Conservation (phyloP, 202 grass and related monocot species). For the Setaria viridis region DNA sequence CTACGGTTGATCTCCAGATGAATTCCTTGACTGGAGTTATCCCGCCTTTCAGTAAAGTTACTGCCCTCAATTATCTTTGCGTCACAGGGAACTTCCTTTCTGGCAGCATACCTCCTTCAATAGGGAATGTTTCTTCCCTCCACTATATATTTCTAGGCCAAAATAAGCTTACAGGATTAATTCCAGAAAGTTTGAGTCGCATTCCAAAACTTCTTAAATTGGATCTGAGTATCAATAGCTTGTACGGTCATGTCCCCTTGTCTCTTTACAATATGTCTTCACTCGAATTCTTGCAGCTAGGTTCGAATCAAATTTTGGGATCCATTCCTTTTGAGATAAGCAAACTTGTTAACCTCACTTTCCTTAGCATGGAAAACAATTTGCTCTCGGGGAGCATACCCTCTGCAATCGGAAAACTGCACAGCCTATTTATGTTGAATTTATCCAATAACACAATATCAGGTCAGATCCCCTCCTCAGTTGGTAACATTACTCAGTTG, state of each 20-base stretch:
- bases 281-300: not conserved
- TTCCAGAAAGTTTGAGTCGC: conserved; percentile 28
- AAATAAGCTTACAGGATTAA: not conserved
- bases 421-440: too few species aligned
- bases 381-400: too few species aligned
- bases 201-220: conserved; percentile 12
- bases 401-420: too few species aligned
- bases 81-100: conserved; percentile 37
- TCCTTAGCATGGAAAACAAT: too few species aligned
- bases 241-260: conserved; percentile 25
- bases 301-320: too few species aligned
- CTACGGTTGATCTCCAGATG: conserved; percentile 16
- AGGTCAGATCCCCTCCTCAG: too few species aligned
- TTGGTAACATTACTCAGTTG: too few species aligned
- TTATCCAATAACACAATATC: too few species aligned
- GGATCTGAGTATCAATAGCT: conserved; percentile 42
- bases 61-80: not conserved
- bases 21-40: conserved; percentile 51
- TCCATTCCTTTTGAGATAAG: too few species aligned
- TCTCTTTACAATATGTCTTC: conserved; percentile 41
- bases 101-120: conserved; percentile 41
- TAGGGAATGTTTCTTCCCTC: conserved; percentile 42
- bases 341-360: too few species aligned
- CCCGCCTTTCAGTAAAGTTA: conserved; percentile 2
- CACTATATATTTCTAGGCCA: conserved; percentile 30